A percentile compares a stretch with the other conserved stretches of the same genome.
phyloP scores from a whole-genome alignment of 2,329 filamentous ascomycete species.

The Pseudogymnoascus sp. region DNA sequence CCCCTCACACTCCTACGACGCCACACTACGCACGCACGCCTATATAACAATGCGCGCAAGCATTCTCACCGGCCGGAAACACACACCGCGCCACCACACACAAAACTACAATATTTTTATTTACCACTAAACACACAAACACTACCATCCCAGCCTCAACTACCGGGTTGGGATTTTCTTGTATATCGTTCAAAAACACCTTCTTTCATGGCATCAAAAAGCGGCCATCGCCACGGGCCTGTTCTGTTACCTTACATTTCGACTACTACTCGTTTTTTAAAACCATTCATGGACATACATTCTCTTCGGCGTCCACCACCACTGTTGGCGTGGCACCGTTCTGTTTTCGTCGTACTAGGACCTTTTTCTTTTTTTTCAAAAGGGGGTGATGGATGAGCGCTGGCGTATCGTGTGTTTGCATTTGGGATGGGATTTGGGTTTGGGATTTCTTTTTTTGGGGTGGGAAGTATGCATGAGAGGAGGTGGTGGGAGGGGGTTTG shows the following conservation, averaged over 20 bases:
- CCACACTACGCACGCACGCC: not conserved
- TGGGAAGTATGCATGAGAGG: not conserved
- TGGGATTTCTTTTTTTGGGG: not conserved
- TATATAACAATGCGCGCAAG: not conserved
- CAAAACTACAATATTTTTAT: not conserved
- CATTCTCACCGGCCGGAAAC: not conserved
- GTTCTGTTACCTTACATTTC: not conserved
- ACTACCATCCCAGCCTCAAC: not conserved
- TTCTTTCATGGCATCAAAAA: not conserved
- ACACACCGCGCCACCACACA: not conserved
- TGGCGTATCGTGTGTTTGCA: not conserved
- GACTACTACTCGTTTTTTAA: not conserved
- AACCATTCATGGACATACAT: slow-evolving; percentile 7
- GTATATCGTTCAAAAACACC: not conserved
- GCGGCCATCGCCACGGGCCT: not conserved
- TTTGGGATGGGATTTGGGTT: not conserved
- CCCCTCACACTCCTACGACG: not conserved
- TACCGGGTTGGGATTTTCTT: not conserved
- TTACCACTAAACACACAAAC: not conserved
- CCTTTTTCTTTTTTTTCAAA: not conserved
- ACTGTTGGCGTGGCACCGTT: not conserved
- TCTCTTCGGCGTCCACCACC: not conserved
- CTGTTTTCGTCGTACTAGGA: slow-evolving; percentile 1
- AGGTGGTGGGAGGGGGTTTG: not conserved
- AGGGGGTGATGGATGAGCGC: not conserved